phyloP scores from a whole-genome alignment of 179 eudicot genomes.

The Actinidia arguta region DNA sequence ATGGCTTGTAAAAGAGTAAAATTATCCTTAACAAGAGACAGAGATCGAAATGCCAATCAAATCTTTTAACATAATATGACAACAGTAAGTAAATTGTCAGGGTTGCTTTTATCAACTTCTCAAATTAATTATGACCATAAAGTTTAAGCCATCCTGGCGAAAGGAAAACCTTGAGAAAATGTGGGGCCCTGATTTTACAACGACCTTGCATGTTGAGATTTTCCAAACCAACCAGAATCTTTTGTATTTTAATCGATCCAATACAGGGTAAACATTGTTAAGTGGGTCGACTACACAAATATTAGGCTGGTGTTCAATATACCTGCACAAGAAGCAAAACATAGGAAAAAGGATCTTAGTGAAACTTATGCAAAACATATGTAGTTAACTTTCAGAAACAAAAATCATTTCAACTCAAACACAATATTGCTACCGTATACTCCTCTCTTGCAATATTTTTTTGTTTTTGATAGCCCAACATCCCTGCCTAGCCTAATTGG shows the following conservation, averaged over 20 bases:
- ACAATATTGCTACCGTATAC: neutral
- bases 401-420: neutral
- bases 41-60: neutral
- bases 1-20: neutral
- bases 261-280: slow-evolving; percentile 64
- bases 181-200: slow-evolving; percentile 72
- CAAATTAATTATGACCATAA: neutral
- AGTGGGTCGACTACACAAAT: slow-evolving; percentile 87
- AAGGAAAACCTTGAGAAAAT: slow-evolving; percentile 73
- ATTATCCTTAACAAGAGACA: neutral
- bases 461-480: too few species aligned
- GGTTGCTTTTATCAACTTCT: slow-evolving; percentile 7
- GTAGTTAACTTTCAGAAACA: neutral
- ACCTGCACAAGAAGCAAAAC: slow-evolving; percentile 51
- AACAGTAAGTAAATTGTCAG: neutral
- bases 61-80: neutral
- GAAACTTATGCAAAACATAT: neutral
- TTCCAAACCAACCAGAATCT: slow-evolving; percentile 74
- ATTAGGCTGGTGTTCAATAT: slow-evolving; percentile 44
- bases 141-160: slow-evolving; percentile 11
- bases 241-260: slow-evolving; percentile 85
- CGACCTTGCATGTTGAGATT: slow-evolving; percentile 50
- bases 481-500: too few species aligned
- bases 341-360: neutral
- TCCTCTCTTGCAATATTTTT: too few species aligned